phyloP scores from a whole-genome alignment of 441 rosid species.

The Geranium incanum region DNA sequence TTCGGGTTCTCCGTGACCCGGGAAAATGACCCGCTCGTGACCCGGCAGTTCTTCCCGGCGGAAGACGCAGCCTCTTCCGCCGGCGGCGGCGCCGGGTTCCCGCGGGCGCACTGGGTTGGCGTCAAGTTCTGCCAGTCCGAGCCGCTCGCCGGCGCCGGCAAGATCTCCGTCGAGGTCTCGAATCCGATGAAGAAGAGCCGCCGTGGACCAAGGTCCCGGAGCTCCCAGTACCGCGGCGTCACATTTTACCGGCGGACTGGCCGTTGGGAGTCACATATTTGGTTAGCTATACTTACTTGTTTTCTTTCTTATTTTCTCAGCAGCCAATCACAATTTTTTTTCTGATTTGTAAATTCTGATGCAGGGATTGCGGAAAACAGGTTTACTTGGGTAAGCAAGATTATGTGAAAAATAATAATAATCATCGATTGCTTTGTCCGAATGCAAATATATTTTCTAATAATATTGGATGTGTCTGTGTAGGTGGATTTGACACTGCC shows the following conservation, averaged over 20 bases:
- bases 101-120: constrained; percentile 65
- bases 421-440: too few species aligned
- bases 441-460: too few species aligned
- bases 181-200: constrained; percentile 86
- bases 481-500: constrained; percentile 99
- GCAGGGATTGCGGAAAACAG: constrained; percentile 95
- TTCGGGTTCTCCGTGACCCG: constrained; percentile 30
- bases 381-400: constrained; percentile 72
- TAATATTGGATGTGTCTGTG: too few species aligned
- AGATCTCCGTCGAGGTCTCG: constrained; percentile 32
- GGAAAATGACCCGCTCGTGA: constrained; percentile 35
- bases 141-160: constrained; percentile 22
- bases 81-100: constrained; percentile 22
- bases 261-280: constrained; percentile 40
- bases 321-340: constrained; percentile 18
- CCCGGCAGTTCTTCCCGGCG: constrained; percentile 60
- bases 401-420: too few species aligned
- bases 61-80: constrained; percentile 21
- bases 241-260: constrained; percentile 84
- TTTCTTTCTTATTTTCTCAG: background rate
- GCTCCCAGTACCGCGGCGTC: constrained; percentile 84
- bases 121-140: constrained; percentile 84
- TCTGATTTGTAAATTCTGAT: background rate
- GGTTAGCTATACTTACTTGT: constrained; percentile 31
- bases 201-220: constrained; percentile 90